Evolutionary conservation across 2,329 filamentous ascomycete species (phyloP).

Genomic region (Paraphaeosphaeria minitans): DNA sequence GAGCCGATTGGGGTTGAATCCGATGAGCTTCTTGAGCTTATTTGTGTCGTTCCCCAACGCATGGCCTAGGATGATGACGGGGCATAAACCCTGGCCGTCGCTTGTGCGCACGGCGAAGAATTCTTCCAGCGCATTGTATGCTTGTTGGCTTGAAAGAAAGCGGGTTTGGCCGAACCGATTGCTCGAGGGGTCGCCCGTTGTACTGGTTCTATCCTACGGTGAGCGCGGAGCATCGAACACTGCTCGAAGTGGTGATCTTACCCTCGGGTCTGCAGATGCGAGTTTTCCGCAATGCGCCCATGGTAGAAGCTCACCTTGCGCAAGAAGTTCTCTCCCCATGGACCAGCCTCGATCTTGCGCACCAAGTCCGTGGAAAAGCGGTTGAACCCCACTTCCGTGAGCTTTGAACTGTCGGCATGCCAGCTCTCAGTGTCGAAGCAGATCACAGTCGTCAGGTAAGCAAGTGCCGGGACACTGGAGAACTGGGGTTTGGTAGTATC

Average conservation of each 20-base stretch:
- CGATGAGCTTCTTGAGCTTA: conserved; percentile 21
- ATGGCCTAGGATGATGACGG: conserved; percentile 31
- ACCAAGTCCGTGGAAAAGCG: conserved; percentile 15
- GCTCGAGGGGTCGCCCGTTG: conserved; percentile 2
- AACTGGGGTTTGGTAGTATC: neutral
- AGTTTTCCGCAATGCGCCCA: conserved; percentile 26
- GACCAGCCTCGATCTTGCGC: conserved; percentile 4
- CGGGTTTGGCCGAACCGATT: conserved; percentile 35
- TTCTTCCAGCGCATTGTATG: neutral
- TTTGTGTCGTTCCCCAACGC: conserved; percentile 24
- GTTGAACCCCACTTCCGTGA: conserved; percentile 31
- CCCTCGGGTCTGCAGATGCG: conserved; percentile 22
- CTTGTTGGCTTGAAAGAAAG: conserved; percentile 18
- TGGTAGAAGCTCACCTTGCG: conserved; percentile 25
- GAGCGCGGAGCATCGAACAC: neutral
- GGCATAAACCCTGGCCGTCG: conserved; percentile 14
- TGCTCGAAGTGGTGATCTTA: neutral
- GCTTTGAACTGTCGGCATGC: conserved; percentile 24
- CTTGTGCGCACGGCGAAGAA: neutral
- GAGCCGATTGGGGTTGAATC: conserved; percentile 19
- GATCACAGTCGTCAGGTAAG: conserved; percentile 21
- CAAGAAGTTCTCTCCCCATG: conserved; percentile 23
- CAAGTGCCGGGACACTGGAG: conserved; percentile 13
- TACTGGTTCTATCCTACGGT: neutral
- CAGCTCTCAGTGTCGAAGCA: conserved; percentile 32